Conservation (phyloP, 2,329 filamentous ascomycete species). For the Aaosphaeria arxii region DNA sequence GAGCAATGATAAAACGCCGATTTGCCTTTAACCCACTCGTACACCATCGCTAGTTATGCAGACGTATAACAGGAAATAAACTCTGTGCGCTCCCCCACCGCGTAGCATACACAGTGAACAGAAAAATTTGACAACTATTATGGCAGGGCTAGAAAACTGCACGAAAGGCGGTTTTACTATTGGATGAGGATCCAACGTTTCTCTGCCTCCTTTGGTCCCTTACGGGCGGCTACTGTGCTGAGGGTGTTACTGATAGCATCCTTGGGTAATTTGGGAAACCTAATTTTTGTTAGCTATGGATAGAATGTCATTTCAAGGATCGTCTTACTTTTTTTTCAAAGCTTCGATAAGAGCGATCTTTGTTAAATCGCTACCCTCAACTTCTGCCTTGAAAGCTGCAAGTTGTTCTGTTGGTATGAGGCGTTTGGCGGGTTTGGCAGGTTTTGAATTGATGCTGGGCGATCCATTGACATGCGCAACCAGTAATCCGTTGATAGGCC, state of each 20-base stretch:
- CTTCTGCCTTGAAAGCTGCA: conserved; percentile 64
- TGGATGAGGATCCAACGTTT: conserved; percentile 57
- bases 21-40: no score
- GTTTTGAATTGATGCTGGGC: conserved; percentile 21
- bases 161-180: background rate
- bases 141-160: no score
- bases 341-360: conserved; percentile 74
- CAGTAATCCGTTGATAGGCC: conserved; percentile 32
- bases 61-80: no score
- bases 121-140: no score
- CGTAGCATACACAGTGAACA: no score
- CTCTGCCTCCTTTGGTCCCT: conserved; percentile 60
- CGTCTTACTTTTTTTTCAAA: conserved; percentile 61
- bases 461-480: conserved; percentile 25
- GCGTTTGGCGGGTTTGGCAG: conserved; percentile 39
- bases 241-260: conserved; percentile 70
- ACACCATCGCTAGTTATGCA: no score
- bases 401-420: conserved; percentile 60
- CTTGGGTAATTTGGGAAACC: conserved; percentile 68
- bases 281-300: conserved; percentile 19
- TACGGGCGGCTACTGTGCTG: conserved; percentile 61
- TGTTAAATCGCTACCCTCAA: conserved; percentile 69
- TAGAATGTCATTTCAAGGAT: background rate
- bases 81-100: no score
- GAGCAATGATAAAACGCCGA: no score